phyloP scores from a whole-genome alignment of 2,329 filamentous ascomycete species.

The Pyrenophora teres region DNA sequence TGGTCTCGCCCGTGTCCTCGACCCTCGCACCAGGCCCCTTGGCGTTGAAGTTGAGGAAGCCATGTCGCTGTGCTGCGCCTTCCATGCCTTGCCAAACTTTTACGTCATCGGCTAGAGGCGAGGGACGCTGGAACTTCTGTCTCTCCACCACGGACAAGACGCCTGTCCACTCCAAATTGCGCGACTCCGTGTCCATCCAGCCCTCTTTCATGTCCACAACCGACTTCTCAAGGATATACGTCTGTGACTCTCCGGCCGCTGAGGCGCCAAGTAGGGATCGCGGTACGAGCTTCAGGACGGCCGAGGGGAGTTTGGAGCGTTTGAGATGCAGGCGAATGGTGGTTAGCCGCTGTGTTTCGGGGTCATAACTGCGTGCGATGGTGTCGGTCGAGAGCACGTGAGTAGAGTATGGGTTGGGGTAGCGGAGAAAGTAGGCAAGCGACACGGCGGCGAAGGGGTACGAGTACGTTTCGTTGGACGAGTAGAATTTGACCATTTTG shows the following conservation, averaged over 20 bases:
- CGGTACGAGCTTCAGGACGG: constrained; percentile 76
- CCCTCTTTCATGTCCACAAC: constrained; percentile 79
- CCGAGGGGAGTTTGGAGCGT: constrained; percentile 75
- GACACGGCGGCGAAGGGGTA: constrained; percentile 85
- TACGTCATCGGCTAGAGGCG: constrained; percentile 26
- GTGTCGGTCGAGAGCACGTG: constrained; percentile 85
- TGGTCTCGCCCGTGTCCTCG: constrained; percentile 51
- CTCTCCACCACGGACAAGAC: constrained; percentile 78
- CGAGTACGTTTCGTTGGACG: constrained; percentile 69
- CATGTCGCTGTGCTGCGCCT: constrained; percentile 37
- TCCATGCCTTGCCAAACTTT: constrained; percentile 39
- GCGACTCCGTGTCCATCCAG: constrained; percentile 81
- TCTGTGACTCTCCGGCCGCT: constrained; percentile 68
- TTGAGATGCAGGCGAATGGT: constrained; percentile 83
- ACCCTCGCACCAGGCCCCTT: constrained; percentile 32
- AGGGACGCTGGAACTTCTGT: constrained; percentile 67
- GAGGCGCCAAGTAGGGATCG: constrained; percentile 66
- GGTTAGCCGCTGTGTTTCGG: constrained; percentile 72
- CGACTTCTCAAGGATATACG: constrained; percentile 80
- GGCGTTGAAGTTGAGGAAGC: constrained; percentile 37
- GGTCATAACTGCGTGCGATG: constrained; percentile 74
- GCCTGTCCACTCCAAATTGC: constrained; percentile 81
- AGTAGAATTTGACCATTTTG: constrained; percentile 59
- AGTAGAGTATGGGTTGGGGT: constrained; percentile 82
- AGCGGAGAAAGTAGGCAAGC: constrained; percentile 86